Percentiles rank a stretch among this genome's conserved stretches.
Evolutionary conservation across 441 rosid species (phyloP).

Genomic region (Euphorbia neoarborescens): DNA sequence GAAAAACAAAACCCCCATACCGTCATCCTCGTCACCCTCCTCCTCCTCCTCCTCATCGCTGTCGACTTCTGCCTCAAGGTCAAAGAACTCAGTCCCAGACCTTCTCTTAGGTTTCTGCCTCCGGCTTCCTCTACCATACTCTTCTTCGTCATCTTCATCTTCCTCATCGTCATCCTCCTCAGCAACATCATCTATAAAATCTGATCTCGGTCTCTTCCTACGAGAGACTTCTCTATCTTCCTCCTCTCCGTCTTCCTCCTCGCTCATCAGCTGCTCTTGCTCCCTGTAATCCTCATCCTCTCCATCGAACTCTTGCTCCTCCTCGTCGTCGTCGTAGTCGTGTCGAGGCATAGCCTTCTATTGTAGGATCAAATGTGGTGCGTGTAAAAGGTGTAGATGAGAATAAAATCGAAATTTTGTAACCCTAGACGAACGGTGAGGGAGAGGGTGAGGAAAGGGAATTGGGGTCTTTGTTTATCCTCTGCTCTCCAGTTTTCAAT

Average conservation of each 20-base stretch:
- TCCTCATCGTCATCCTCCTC: slow-evolving; percentile 83
- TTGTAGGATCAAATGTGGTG: not conserved
- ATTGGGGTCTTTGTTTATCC: not conserved
- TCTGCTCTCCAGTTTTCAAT: not conserved
- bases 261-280: slow-evolving; percentile 34
- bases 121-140: slow-evolving; percentile 27
- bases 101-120: slow-evolving; percentile 36
- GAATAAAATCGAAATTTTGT: not conserved
- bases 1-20: slow-evolving; percentile 25
- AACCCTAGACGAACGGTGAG: slow-evolving; percentile 8
- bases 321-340: slow-evolving; percentile 48
- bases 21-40: slow-evolving; percentile 72
- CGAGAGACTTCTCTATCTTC: slow-evolving; percentile 30
- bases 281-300: slow-evolving; percentile 47
- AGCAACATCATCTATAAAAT: slow-evolving; percentile 68
- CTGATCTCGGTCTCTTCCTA: slow-evolving; percentile 67
- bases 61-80: slow-evolving; percentile 57
- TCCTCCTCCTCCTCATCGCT: slow-evolving; percentile 87
- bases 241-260: slow-evolving; percentile 43
- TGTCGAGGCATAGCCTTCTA: slow-evolving; percentile 35
- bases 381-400: not conserved
- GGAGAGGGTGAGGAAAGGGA: not conserved
- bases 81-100: slow-evolving; percentile 51
- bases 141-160: slow-evolving; percentile 56
- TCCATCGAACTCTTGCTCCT: slow-evolving; percentile 23